Percentiles rank a stretch among this genome's conserved stretches.
Conservation (phyloP, 2,329 filamentous ascomycete genomes). For the Fusarium sp. region DNA sequence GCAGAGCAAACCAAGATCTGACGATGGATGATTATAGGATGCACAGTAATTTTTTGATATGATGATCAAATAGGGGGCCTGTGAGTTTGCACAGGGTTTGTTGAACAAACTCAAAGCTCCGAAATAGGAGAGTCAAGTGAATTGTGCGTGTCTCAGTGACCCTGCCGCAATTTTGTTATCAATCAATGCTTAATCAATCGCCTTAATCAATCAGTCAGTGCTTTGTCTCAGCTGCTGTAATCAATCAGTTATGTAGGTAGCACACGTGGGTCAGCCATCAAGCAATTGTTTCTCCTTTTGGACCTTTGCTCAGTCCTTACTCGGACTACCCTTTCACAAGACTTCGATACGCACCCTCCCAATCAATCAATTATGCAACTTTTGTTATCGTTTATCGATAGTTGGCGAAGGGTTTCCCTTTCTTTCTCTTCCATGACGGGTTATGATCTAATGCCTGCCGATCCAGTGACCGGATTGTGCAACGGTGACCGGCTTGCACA, state of each 20-base stretch:
- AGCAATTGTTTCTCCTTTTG: conserved; percentile 7
- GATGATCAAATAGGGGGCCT: conserved; percentile 21
- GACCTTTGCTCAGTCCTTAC: not conserved
- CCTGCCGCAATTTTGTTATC: conserved; percentile 34
- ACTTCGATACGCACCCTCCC: not conserved
- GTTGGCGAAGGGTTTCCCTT: conserved; percentile 13
- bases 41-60: conserved; percentile 18
- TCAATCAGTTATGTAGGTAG: conserved; percentile 9
- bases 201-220: conserved; percentile 32
- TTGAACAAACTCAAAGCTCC: conserved; percentile 10
- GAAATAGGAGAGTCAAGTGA: conserved; percentile 15
- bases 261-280: conserved; percentile 16
- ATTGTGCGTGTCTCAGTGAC: not conserved
- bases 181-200: conserved; percentile 41
- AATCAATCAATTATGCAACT: conserved; percentile 12
- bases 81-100: not conserved
- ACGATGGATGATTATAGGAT: conserved; percentile 2
- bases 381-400: conserved; percentile 25
- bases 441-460: conserved; percentile 40
- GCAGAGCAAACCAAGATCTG: not conserved
- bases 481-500: conserved; percentile 9
- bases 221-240: conserved; percentile 27
- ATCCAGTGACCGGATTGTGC: conserved; percentile 41
- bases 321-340: conserved; percentile 9
- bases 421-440: conserved; percentile 35